Percentiles rank a stretch among this genome's conserved stretches.
These are phyloP conservation scores for Neopestalotiopsis rosae DNA, from an alignment of 2,329 filamentous ascomycete genomes.

Conservation along the genomic window DNA sequence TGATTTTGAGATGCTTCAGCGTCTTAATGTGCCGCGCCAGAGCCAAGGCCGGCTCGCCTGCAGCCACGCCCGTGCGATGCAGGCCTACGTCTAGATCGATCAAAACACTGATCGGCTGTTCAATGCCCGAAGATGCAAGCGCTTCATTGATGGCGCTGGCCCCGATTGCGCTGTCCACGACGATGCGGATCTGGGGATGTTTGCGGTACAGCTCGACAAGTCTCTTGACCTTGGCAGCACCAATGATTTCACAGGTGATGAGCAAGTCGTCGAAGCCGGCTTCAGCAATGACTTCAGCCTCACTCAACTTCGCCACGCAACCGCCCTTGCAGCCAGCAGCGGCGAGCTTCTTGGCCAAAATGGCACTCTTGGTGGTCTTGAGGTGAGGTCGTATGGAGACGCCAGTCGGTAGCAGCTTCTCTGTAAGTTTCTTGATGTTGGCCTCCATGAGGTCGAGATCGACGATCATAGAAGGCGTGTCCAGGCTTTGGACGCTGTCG, in stretches of 20 bases:
- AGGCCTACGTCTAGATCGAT: slow-evolving; percentile 57
- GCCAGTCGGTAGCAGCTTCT: slow-evolving; percentile 49
- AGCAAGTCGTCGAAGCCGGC: slow-evolving; percentile 54
- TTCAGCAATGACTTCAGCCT: slow-evolving; percentile 47
- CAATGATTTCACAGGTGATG: slow-evolving; percentile 57
- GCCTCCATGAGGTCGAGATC: slow-evolving; percentile 56
- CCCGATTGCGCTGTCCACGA: slow-evolving; percentile 52
- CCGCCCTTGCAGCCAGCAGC: slow-evolving; percentile 54
- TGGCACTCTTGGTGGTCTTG: slow-evolving; percentile 58
- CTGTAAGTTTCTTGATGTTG: slow-evolving; percentile 54
- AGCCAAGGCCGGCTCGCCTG: slow-evolving; percentile 43
- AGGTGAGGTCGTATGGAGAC: slow-evolving; percentile 53
- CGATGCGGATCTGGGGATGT: slow-evolving; percentile 46
- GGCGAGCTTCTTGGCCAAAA: slow-evolving; percentile 48
- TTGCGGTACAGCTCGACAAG: slow-evolving; percentile 50
- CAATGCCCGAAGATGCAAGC: slow-evolving; percentile 39
- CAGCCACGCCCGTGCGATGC: slow-evolving; percentile 52
- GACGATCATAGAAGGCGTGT: slow-evolving; percentile 62
- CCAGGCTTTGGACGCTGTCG: slow-evolving; percentile 47
- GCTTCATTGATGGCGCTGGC: slow-evolving; percentile 51
- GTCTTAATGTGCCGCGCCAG: slow-evolving; percentile 45
- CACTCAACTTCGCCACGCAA: slow-evolving; percentile 57
- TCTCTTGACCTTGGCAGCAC: slow-evolving; percentile 48
- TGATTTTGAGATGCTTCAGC: slow-evolving; percentile 45
- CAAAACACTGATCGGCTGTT: slow-evolving; percentile 44